Percentiles rank a stretch among this genome's conserved stretches.
These are phyloP conservation scores for Auxenochlorella pyrenoidosa DNA, from an alignment of 139 green algal species.

Conservation along the genomic window DNA sequence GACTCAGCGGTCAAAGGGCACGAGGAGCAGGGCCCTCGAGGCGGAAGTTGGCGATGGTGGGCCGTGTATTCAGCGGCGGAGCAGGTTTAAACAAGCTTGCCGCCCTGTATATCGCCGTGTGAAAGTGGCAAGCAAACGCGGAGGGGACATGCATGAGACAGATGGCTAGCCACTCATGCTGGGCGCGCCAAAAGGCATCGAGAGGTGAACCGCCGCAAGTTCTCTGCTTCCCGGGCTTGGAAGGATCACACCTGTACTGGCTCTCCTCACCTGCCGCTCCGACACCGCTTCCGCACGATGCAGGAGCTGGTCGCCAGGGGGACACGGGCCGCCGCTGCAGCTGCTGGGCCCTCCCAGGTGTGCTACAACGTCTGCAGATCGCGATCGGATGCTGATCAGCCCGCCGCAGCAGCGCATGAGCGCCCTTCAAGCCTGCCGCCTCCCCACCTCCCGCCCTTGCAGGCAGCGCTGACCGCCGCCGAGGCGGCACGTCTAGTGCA, in stretches of 20 bases:
- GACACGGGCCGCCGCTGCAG: neutral
- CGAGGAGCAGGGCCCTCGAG: neutral
- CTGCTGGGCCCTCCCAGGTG: neutral
- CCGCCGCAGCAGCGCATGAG: too few species aligned
- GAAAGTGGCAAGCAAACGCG: too few species aligned
- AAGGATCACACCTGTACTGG: too few species aligned
- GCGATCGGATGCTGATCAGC: neutral
- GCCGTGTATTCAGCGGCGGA: neutral
- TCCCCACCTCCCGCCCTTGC: neutral
- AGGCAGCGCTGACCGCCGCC: conserved; percentile 57
- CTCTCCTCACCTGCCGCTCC: too few species aligned
- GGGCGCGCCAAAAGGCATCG: too few species aligned
- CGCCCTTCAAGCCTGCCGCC: neutral
- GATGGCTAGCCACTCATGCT: too few species aligned
- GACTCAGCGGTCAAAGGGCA: neutral
- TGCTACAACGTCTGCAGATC: neutral
- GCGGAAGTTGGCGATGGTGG: neutral
- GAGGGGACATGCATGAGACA: too few species aligned
- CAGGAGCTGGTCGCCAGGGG: conserved; percentile 3
- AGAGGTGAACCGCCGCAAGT: too few species aligned
- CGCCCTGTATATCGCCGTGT: too few species aligned
- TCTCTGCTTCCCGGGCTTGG: too few species aligned
- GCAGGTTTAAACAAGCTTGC: too few species aligned
- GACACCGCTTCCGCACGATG: neutral
- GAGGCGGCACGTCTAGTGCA: conserved; percentile 72